Base-by-base conservation (phyloP, 331 rosid genomes). In the Malus hybrid region DNA sequence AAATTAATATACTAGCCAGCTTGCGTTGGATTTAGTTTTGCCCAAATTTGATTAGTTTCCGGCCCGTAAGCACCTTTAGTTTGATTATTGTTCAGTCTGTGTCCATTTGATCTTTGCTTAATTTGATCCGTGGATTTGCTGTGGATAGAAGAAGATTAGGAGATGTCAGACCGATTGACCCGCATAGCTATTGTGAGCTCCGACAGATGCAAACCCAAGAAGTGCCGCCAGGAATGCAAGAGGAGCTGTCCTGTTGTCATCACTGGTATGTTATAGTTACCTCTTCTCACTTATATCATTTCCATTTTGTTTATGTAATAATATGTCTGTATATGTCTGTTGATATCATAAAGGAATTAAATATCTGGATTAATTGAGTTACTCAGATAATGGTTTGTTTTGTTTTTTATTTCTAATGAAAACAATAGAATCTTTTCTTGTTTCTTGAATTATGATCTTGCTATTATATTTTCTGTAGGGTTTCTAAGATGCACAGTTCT, bases 241-340 rank as follows among this genome's bases (percentile, higher is more conserved):
- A 93, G 88, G 88, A 87, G 96, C 77, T 93, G 98, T 76, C 98
- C 98, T n/a, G 96, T 93, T 55, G 97, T 91, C 68, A 85, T 82
- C 77, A 89, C 96, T 4, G 93, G 98, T 93, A 76, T 56, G 4
- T 14, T 63, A 30, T 30, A n/a, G 10, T 29, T 6, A 30, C 66
- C 19, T 2, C 33, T 61, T 15, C 26, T 26, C 11, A 24, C 14
- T 57, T 57, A 1, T 57, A 55, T 57, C 24, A 57, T 57, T 57
- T 20, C 3, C 29, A 9, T 57, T 2, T 20, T 57, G 22, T 57
- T 4, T 57, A 4, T 57, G 20, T 53, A 18, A 53, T 53, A 18
- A 16, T 52, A 1, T 52, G 20, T 57, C 5, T 19, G 1, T 3
- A 57, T 57, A 57, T 57, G 11, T 20, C 28, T 19, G 13, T 57